These are phyloP conservation scores for Ophiostoma piceae DNA, from an alignment of 2,329 filamentous ascomycete species.

Conservation along the genomic window DNA sequence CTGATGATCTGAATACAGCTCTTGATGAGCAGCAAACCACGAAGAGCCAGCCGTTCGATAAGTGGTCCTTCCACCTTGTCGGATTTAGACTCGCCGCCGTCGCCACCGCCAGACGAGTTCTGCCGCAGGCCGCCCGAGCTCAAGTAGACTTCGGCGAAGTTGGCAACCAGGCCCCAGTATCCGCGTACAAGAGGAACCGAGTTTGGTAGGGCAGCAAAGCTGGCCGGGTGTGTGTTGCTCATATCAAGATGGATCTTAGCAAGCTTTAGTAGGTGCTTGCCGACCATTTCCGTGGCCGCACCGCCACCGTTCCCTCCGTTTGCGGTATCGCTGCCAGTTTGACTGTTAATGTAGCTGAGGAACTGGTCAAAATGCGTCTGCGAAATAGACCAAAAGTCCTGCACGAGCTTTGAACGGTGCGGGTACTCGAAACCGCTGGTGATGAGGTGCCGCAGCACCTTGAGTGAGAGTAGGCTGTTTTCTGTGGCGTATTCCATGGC, in stretches of 20 bases:
- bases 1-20: conserved; percentile 83
- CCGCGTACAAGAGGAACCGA: conserved; percentile 70
- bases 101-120: conserved; percentile 33
- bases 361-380: conserved; percentile 74
- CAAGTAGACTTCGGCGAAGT: conserved; percentile 69
- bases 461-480: conserved; percentile 73
- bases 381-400: conserved; percentile 73
- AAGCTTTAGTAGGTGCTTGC: conserved; percentile 83
- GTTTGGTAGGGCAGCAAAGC: conserved; percentile 76
- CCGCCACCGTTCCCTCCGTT: conserved; percentile 22
- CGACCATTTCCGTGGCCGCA: conserved; percentile 52
- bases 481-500: conserved; percentile 60
- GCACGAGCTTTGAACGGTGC: conserved; percentile 68
- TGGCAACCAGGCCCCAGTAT: conserved; percentile 79
- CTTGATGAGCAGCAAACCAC: conserved; percentile 74
- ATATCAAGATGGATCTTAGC: conserved; percentile 89
- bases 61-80: conserved; percentile 57
- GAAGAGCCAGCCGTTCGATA: conserved; percentile 73
- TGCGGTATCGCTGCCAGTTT: conserved; percentile 30
- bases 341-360: conserved; percentile 56
- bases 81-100: conserved; percentile 35
- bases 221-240: conserved; percentile 70
- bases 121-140: conserved; percentile 53
- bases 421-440: conserved; percentile 80
- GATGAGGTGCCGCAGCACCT: conserved; percentile 71